phyloP scores from a whole-genome alignment of 768 basidiomycete species.

The Boletus reticuloceps region DNA sequence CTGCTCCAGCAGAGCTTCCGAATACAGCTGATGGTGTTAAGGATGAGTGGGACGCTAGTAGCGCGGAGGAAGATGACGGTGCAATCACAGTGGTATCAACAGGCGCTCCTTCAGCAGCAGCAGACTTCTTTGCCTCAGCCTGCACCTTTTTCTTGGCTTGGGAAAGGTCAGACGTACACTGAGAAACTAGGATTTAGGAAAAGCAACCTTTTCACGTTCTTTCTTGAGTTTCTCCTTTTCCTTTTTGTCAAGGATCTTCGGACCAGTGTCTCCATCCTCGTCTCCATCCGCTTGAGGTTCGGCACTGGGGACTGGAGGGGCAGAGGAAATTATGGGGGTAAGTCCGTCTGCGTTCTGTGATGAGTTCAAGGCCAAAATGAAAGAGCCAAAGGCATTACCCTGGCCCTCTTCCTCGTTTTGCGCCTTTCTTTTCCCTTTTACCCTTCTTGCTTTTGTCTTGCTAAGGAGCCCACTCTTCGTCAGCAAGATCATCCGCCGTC shows the following conservation, averaged over 20 bases:
- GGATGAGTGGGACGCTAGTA: constrained; percentile 55
- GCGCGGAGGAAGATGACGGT: constrained; percentile 38
- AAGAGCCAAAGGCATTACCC: constrained; percentile 8
- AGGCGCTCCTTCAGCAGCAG: constrained; percentile 31
- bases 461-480: constrained; percentile 67
- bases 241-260: constrained; percentile 85
- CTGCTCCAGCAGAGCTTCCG: constrained; percentile 29
- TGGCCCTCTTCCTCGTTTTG: constrained; percentile 11
- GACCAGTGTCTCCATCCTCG: constrained; percentile 51
- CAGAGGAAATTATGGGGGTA: constrained; percentile 26
- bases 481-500: constrained; percentile 68
- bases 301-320: constrained; percentile 25
- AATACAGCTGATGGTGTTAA: constrained; percentile 33
- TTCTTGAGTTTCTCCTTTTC: constrained; percentile 98
- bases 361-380: background rate
- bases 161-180: no score
- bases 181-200: background rate
- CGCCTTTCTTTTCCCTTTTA: constrained; percentile 21
- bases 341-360: constrained; percentile 16
- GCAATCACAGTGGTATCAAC: constrained; percentile 20
- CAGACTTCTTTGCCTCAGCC: constrained; percentile 80
- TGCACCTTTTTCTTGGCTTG: constrained; percentile 76
- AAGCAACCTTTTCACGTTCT: constrained; percentile 85
- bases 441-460: constrained; percentile 23
- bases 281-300: constrained; percentile 39